A percentile compares a stretch with the other conserved stretches of the same genome.
Conservation (phyloP, 192 early-diverging fungal genomes). For the Coemansia sp. region DNA sequence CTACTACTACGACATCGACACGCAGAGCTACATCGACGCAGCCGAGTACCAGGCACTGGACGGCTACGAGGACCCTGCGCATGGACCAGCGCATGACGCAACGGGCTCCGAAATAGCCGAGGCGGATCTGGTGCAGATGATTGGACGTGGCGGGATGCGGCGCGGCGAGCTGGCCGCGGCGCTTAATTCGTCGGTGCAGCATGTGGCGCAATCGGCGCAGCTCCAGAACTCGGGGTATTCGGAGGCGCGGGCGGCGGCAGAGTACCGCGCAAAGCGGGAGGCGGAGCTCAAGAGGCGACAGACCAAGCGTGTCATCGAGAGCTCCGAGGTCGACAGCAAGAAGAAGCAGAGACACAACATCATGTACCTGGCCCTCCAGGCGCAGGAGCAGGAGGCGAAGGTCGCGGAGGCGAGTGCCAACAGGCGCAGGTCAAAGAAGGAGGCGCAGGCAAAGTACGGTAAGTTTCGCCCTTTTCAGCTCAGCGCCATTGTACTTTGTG, state of each 20-base stretch:
- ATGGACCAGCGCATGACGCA: not conserved
- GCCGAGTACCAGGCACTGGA: not conserved
- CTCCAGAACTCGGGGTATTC: slow-evolving; percentile 29
- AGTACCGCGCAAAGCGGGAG: slow-evolving; percentile 15
- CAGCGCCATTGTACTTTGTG: no score
- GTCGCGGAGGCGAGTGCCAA: slow-evolving; percentile 61
- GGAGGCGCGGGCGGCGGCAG: slow-evolving; percentile 20
- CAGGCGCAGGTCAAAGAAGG: slow-evolving; percentile 59
- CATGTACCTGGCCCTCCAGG: slow-evolving; percentile 71
- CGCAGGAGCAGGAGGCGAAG: slow-evolving; percentile 61
- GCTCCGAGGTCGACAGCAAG: slow-evolving; percentile 29
- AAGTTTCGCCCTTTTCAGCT: no score
- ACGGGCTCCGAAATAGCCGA: slow-evolving; percentile 11
- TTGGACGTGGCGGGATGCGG: slow-evolving; percentile 30
- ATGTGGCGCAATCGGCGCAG: slow-evolving; percentile 24
- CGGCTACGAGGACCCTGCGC: not conserved
- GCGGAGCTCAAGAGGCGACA: slow-evolving; percentile 11
- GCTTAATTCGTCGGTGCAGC: slow-evolving; percentile 6
- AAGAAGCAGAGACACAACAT: slow-evolving; percentile 77
- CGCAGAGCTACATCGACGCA: slow-evolving; percentile 29
- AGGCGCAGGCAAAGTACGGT: slow-evolving; percentile 67
- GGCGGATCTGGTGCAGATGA: slow-evolving; percentile 21
- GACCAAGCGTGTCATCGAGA: slow-evolving; percentile 17
- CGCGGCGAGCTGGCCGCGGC: slow-evolving; percentile 20
- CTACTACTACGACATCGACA: slow-evolving; percentile 30